These are phyloP conservation scores for Calonectria hawksworthii DNA, from an alignment of 2,329 filamentous ascomycete genomes.

Conservation along the genomic window DNA sequence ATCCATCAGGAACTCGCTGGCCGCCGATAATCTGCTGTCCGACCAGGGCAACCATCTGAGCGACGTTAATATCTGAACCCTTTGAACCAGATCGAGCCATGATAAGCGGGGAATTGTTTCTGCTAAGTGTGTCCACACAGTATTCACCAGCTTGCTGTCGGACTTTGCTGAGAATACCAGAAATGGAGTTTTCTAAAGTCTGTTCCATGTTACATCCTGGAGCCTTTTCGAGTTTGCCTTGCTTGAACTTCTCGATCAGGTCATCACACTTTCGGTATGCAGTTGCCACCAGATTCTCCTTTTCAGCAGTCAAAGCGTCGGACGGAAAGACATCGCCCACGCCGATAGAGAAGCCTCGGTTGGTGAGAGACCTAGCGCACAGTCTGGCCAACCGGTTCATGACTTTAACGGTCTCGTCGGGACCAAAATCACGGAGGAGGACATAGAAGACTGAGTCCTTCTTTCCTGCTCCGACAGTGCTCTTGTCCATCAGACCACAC, in stretches of 20 bases:
- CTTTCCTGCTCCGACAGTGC: constrained; percentile 95
- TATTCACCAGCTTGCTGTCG: constrained; percentile 91
- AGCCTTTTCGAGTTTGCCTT: constrained; percentile 85
- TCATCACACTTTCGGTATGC: constrained; percentile 87
- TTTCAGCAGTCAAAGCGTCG: constrained; percentile 76
- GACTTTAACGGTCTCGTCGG: constrained; percentile 86
- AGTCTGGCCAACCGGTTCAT: constrained; percentile 97
- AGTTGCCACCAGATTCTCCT: constrained; percentile 80
- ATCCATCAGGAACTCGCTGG: constrained; percentile 92
- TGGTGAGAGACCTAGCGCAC: constrained; percentile 88
- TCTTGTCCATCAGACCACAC: constrained; percentile 98
- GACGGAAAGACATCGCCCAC: constrained; percentile 95
- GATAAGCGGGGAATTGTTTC: constrained; percentile 91
- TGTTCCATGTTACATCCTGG: constrained; percentile 92
- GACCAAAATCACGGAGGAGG: constrained; percentile 94
- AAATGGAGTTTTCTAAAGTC: constrained; percentile 91
- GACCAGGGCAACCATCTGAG: constrained; percentile 98
- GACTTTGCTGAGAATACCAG: constrained; percentile 91
- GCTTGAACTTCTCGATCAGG: constrained; percentile 85
- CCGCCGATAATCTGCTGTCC: constrained; percentile 98
- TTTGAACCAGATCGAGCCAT: constrained; percentile 99
- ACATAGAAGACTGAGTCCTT: constrained; percentile 99
- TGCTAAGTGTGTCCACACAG: constrained; percentile 91
- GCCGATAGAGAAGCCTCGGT: constrained; percentile 95
- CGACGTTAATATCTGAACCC: constrained; percentile 97